These are phyloP conservation scores for Sarcodon sp. DNA, from an alignment of 768 basidiomycete genomes.

Conservation along the genomic window DNA sequence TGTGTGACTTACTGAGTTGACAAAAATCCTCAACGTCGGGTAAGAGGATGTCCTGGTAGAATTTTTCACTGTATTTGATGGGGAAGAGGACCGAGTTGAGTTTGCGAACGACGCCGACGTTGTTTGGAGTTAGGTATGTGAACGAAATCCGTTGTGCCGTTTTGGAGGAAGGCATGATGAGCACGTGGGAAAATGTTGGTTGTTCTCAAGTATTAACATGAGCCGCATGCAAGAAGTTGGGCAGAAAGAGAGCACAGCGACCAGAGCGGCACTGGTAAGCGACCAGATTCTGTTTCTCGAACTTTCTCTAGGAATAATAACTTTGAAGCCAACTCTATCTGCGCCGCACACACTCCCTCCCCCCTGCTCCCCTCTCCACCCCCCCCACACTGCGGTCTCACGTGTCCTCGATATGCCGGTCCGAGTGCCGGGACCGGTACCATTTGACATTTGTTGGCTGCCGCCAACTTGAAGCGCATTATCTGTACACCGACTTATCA, in stretches of 20 bases:
- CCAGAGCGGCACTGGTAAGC: not conserved
- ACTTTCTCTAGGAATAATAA: too few species aligned
- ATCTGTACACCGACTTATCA: too few species aligned
- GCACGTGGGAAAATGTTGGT: slow-evolving; percentile 11
- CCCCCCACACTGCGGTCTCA: too few species aligned
- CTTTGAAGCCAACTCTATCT: too few species aligned
- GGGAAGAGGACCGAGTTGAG: slow-evolving; percentile 76
- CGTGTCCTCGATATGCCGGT: too few species aligned
- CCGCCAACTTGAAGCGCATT: too few species aligned
- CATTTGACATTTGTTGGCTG: too few species aligned
- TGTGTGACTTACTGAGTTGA: slow-evolving; percentile 56
- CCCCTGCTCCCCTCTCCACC: too few species aligned
- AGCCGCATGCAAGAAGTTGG: not conserved
- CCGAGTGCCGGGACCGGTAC: too few species aligned
- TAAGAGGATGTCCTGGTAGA: slow-evolving; percentile 68
- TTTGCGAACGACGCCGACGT: slow-evolving; percentile 64
- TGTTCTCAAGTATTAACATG: not conserved
- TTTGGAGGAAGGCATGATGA: slow-evolving; percentile 15
- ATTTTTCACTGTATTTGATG: slow-evolving; percentile 79
- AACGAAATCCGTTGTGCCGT: slow-evolving; percentile 43
- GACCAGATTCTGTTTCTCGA: too few species aligned
- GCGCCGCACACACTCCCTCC: too few species aligned
- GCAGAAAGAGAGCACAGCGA: not conserved
- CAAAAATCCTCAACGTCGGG: slow-evolving; percentile 79
- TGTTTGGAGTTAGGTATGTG: slow-evolving; percentile 67